Evolutionary conservation across 2,329 filamentous ascomycete species (phyloP).

Genomic region (Fusarium sp.): DNA sequence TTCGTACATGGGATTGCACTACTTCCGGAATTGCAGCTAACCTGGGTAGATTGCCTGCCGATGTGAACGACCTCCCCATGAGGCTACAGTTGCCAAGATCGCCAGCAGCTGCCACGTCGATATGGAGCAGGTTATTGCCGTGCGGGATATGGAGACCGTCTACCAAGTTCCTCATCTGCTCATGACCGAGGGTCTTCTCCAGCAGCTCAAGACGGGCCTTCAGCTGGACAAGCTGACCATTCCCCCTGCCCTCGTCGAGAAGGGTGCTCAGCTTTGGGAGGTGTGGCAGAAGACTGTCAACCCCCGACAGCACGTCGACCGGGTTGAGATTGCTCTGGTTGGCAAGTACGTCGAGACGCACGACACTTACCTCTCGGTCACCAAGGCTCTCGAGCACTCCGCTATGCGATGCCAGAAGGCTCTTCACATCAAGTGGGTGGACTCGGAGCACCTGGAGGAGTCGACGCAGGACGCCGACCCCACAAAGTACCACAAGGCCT

Average conservation of each 20-base stretch:
- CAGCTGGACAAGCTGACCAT: constrained; percentile 69
- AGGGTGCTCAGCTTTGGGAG: constrained; percentile 79
- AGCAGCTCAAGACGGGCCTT: constrained; percentile 73
- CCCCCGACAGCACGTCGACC: constrained; percentile 72
- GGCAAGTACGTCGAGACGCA: constrained; percentile 91
- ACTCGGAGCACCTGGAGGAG: constrained; percentile 85
- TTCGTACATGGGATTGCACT: neutral
- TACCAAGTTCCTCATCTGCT: constrained; percentile 97
- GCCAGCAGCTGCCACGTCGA: constrained; percentile 91
- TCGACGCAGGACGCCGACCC: constrained; percentile 71
- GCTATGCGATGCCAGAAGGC: constrained; percentile 85
- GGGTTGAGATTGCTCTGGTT: constrained; percentile 85
- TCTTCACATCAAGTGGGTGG: constrained; percentile 85
- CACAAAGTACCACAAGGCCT: constrained; percentile 84
- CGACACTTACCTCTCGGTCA: constrained; percentile 86
- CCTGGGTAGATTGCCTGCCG: constrained; percentile 83
- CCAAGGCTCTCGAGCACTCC: constrained; percentile 88
- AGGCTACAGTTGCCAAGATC: constrained; percentile 84
- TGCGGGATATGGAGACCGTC: constrained; percentile 88
- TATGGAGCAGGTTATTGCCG: constrained; percentile 85
- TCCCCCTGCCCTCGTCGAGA: constrained; percentile 64
- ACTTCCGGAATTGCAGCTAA: neutral
- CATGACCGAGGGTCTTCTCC: constrained; percentile 80
- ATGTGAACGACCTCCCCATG: constrained; percentile 81
- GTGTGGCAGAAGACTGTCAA: constrained; percentile 81